Evolutionary conservation across 345 rosid species (phyloP).

Genomic region (Corymbia maculata): DNA sequence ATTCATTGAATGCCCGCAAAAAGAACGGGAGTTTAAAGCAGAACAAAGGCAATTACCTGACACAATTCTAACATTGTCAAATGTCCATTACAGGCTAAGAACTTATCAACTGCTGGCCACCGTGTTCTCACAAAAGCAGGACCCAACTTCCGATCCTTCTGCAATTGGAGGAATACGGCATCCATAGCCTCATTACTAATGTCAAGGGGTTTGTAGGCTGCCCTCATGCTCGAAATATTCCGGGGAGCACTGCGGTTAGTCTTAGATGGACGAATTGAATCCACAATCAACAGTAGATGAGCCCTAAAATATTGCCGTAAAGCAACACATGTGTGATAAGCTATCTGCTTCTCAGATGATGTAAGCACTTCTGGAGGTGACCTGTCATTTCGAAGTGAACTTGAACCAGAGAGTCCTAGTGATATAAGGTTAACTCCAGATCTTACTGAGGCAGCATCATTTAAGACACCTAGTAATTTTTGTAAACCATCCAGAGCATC

Average conservation of each 20-base stretch:
- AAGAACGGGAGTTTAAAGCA: neutral
- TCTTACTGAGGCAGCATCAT: conserved; percentile 84
- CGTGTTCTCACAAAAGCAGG: conserved; percentile 81
- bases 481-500: conserved; percentile 84
- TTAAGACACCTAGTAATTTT: conserved; percentile 68
- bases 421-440: conserved; percentile 71
- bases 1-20: neutral
- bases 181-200: conserved; percentile 97
- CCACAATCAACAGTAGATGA: conserved; percentile 83
- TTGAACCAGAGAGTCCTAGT: conserved; percentile 31
- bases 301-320: conserved; percentile 97
- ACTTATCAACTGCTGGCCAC: conserved; percentile 82
- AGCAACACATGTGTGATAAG: conserved; percentile 88
- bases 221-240: conserved; percentile 67
- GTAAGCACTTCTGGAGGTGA: conserved; percentile 81
- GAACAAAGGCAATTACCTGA: conserved; percentile 44
- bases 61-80: conserved; percentile 87
- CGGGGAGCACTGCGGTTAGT: conserved; percentile 62
- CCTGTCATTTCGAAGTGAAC: conserved; percentile 58
- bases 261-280: conserved; percentile 85
- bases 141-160: conserved; percentile 93
- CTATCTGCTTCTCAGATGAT: conserved; percentile 91
- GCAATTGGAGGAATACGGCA: conserved; percentile 81
- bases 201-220: conserved; percentile 92
- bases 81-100: conserved; percentile 72